Evolutionary conservation across 805 yeast genomes (phyloP).

Genomic region (Metschnikowia sp.): DNA sequence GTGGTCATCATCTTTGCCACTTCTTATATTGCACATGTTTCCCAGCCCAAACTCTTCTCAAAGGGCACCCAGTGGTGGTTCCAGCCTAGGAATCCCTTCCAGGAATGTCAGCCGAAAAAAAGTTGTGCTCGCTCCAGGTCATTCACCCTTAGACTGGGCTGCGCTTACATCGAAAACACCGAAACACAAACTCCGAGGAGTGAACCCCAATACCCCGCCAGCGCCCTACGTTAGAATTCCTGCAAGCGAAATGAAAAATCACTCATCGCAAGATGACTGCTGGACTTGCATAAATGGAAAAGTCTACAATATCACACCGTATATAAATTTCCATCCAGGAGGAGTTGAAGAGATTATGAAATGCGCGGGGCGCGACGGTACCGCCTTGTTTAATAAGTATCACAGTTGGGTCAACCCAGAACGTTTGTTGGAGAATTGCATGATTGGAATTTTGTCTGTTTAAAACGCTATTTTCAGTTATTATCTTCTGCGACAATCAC

Average conservation of each 20-base stretch:
- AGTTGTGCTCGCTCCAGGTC: conserved; percentile 70
- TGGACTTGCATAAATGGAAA: conserved; percentile 83
- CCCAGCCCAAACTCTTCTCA: conserved; percentile 34
- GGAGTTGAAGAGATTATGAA: conserved; percentile 75
- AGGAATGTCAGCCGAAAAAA: conserved; percentile 33
- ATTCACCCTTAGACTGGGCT: conserved; percentile 89
- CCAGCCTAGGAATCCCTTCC: conserved; percentile 14
- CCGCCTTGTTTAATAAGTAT: conserved; percentile 67
- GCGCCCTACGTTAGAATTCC: conserved; percentile 47
- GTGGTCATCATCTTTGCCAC: background rate
- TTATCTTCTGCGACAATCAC: conserved; percentile 39
- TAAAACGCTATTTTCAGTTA: background rate
- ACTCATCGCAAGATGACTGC: conserved; percentile 61
- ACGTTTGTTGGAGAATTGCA: conserved; percentile 71
- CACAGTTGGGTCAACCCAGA: conserved; percentile 79
- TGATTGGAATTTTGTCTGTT: conserved; percentile 52
- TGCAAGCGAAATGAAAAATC: conserved; percentile 56
- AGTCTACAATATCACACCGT: conserved; percentile 84
- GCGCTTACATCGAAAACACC: conserved; percentile 42
- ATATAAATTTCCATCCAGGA: conserved; percentile 88
- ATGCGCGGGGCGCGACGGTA: conserved; percentile 83
- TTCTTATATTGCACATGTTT: conserved; percentile 9
- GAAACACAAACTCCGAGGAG: conserved; percentile 52
- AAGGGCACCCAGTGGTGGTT: conserved; percentile 21
- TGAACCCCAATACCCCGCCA: conserved; percentile 52